Evolutionary conservation across 2,329 filamentous ascomycete genomes (phyloP).

Genomic region (Westerdykella aurantiaca): DNA sequence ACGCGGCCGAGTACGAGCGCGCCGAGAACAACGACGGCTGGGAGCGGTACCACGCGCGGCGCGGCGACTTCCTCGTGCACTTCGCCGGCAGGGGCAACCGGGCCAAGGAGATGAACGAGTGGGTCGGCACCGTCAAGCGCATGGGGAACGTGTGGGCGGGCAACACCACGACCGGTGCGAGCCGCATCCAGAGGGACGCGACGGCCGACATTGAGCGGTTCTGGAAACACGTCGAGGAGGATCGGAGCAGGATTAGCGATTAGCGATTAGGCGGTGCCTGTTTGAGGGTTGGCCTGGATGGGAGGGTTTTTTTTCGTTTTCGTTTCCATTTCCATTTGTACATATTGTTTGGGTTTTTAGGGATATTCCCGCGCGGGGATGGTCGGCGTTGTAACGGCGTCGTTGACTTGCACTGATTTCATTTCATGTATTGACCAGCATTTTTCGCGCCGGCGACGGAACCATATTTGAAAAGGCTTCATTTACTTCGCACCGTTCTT

Average conservation of each 20-base stretch:
- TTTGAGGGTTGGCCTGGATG: neutral
- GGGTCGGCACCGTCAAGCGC: slow-evolving; percentile 34
- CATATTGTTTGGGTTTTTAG: no score
- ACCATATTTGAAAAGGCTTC: no score
- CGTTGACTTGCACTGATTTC: no score
- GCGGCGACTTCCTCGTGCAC: slow-evolving; percentile 42
- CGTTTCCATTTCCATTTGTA: no score
- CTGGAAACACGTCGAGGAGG: slow-evolving; percentile 6
- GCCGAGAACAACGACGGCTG: slow-evolving; percentile 31
- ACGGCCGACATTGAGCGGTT: slow-evolving; percentile 21
- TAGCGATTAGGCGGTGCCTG: neutral
- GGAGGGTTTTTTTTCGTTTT: no score
- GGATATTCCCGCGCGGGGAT: no score
- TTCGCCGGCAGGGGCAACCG: slow-evolving; percentile 37
- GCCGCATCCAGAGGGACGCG: slow-evolving; percentile 19
- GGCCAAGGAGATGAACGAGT: slow-evolving; percentile 33
- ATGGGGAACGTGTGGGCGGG: slow-evolving; percentile 21
- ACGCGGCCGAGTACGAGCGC: slow-evolving; percentile 10
- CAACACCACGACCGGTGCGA: neutral
- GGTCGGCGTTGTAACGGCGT: no score
- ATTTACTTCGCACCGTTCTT: no score
- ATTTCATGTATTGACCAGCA: no score
- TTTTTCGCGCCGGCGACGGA: no score
- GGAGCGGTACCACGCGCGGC: slow-evolving; percentile 31
- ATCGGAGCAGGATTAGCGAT: neutral